Evolutionary conservation across 768 basidiomycete species (phyloP), one percentile per base, ranked within the genome.

Genomic region (Leccinum uliginosum): DNA sequence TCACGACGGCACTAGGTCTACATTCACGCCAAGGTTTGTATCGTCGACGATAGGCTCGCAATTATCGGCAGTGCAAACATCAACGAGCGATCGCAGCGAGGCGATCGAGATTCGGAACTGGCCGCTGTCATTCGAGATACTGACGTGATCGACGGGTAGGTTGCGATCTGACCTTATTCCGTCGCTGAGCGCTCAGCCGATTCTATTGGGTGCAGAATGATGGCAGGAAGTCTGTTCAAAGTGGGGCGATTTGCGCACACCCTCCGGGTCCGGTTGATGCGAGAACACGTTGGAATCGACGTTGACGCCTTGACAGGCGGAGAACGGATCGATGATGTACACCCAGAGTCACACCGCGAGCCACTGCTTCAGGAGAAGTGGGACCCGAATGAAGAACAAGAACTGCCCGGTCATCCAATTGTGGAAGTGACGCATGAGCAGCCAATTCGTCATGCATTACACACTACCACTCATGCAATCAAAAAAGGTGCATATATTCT

Each of bases 31-130:
- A 64, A 76, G 62, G 53, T 78, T 19, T 87, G 87, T 63, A 86
- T 98, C 54, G 94, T 98, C 5, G 97, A 99, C 69, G 96, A 99
- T 69, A 85, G 97, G 52, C 76, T 94, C 56, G 93, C 84, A 30
- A 93, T 97, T 67, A 97, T 97, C 61, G 93, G 93, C 15, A 94
- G 93, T 54, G 96, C 96, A 17, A 98, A 97, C 70, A 93, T 99
- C 76, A 98, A 99, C 67, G 97, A 99, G 69, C 85, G 97, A 35
- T 96, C 93, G 14, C 91, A 92, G 67, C 81, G 93, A 27, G 97
- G 97, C 23, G 96, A 99, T 70, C 86, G 97, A 27, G 97, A 99
- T 71, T 98, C 96, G 3, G 97, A 99, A 69, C 71, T 98, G 32
- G 93, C 93, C 3, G 86, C 91, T 35, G 85, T 99, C 46, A 91